Evolutionary conservation across 768 basidiomycete genomes (phyloP).

Genomic region (Psilocybe subaeruginosa): DNA sequence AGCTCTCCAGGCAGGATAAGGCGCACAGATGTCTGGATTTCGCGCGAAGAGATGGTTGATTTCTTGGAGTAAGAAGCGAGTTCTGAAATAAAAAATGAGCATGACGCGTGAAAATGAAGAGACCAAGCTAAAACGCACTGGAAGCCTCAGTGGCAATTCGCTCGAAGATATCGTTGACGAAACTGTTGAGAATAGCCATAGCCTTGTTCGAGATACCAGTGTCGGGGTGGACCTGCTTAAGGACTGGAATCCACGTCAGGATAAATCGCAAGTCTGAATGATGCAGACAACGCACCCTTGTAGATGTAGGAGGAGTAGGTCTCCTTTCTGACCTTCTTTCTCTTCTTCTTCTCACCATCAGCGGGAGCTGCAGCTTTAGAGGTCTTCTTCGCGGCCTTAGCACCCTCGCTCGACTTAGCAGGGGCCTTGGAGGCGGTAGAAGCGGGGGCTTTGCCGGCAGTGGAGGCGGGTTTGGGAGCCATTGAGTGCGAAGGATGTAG

Average conservation of each 20-base stretch:
- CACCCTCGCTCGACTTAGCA: slow-evolving; percentile 61
- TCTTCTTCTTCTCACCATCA: slow-evolving; percentile 85
- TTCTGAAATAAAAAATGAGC: slow-evolving; percentile 48
- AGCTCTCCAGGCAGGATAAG: slow-evolving; percentile 96
- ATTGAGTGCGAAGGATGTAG: slow-evolving; percentile 41
- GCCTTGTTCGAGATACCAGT: slow-evolving; percentile 99
- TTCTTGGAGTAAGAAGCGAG: slow-evolving; percentile 98
- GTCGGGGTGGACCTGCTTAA: slow-evolving; percentile 98
- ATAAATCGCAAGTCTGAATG: neutral
- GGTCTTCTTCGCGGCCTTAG: slow-evolving; percentile 84
- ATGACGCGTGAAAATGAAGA: neutral
- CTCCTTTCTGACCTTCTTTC: slow-evolving; percentile 85
- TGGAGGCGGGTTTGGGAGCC: slow-evolving; percentile 84
- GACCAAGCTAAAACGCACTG: slow-evolving; percentile 48
- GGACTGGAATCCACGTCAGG: slow-evolving; percentile 50
- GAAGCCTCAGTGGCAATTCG: slow-evolving; percentile 92
- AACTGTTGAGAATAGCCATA: slow-evolving; percentile 95
- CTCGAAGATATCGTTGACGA: slow-evolving; percentile 95
- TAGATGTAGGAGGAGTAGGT: slow-evolving; percentile 94
- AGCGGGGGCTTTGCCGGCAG: slow-evolving; percentile 82
- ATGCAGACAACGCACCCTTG: slow-evolving; percentile 57
- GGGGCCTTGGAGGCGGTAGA: slow-evolving; percentile 76
- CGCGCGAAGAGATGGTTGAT: slow-evolving; percentile 97
- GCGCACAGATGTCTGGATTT: slow-evolving; percentile 97
- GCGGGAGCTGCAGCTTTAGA: slow-evolving; percentile 63